These are phyloP conservation scores for Lobosporangium transversale DNA, from an alignment of 192 early-diverging fungal genomes.

Conservation along the genomic window DNA sequence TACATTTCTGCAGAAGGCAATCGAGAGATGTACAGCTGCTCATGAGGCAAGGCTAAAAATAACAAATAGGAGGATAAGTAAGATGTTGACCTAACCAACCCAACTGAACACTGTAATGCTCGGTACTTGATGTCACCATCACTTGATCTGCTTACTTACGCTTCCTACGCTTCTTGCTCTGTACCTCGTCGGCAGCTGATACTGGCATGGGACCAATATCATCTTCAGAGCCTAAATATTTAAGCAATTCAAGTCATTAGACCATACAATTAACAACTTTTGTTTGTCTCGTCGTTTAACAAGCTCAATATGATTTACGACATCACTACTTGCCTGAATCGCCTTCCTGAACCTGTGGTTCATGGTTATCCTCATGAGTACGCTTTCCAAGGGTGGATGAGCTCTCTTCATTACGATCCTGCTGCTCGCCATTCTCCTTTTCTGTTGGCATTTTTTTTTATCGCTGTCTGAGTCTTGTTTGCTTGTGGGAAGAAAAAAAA, in stretches of 20 bases:
- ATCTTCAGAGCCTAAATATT: constrained; percentile 33
- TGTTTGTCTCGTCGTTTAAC: too few species aligned
- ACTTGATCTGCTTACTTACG: constrained; percentile 4
- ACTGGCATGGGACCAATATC: constrained; percentile 52
- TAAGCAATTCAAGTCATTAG: too few species aligned
- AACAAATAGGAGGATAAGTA: background rate
- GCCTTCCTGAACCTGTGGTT: background rate
- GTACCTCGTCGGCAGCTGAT: constrained; percentile 16
- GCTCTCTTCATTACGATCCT: constrained; percentile 3
- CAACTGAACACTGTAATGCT: too few species aligned
- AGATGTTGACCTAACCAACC: too few species aligned
- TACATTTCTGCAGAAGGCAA: constrained; percentile 94
- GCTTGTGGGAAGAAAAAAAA: background rate
- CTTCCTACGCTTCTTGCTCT: constrained; percentile 30
- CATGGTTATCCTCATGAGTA: constrained; percentile 12
- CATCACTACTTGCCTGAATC: constrained; percentile 36
- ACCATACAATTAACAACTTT: too few species aligned
- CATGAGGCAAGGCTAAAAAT: constrained; percentile 65
- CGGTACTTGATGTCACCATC: background rate
- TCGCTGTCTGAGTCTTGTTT: too few species aligned
- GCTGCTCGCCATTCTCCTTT: constrained; percentile 11
- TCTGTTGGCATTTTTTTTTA: constrained; percentile 22
- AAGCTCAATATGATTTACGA: background rate
- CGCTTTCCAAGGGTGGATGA: constrained; percentile 25
- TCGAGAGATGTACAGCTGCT: constrained; percentile 78